Evolutionary conservation across 306 rosid genomes (phyloP).

Genomic region (Potentilla sterilis): DNA sequence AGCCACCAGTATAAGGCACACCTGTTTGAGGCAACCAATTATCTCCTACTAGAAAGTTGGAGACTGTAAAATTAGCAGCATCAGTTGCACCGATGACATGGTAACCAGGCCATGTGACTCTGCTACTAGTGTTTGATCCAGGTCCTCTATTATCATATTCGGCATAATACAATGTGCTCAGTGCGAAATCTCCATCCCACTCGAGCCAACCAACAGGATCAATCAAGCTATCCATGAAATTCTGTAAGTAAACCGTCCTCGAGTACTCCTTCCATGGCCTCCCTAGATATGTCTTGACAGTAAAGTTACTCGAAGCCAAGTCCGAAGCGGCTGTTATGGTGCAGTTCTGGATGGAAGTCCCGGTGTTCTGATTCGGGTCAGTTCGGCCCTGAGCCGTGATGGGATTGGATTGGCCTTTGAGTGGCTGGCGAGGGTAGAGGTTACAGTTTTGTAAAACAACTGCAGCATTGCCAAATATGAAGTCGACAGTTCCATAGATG

Average conservation of each 20-base stretch:
- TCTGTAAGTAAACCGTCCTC: conserved; percentile 36
- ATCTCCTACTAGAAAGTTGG: conserved; percentile 38
- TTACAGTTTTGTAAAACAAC: conserved; percentile 39
- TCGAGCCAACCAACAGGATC: conserved; percentile 39
- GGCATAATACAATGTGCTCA: conserved; percentile 37
- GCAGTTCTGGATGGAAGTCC: conserved; percentile 42
- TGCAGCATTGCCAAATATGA: conserved; percentile 44
- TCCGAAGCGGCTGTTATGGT: conserved; percentile 24
- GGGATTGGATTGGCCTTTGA: conserved; percentile 28
- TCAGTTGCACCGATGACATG: conserved; percentile 26
- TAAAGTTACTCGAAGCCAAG: conserved; percentile 28
- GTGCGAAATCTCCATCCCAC: conserved; percentile 33
- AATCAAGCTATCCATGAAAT: conserved; percentile 28
- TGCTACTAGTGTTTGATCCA: conserved; percentile 27
- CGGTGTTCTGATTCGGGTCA: conserved; percentile 37
- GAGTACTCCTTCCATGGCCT: conserved; percentile 51
- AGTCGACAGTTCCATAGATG: conserved; percentile 45
- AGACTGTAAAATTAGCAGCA: conserved; percentile 37
- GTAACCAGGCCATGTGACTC: conserved; percentile 42
- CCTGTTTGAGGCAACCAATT: conserved; percentile 38
- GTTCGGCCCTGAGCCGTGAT: conserved; percentile 41
- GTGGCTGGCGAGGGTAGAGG: conserved; percentile 34
- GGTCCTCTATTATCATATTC: conserved; percentile 35
- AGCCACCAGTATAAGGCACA: conserved; percentile 36
- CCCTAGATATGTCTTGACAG: conserved; percentile 35